A percentile compares a stretch with the other conserved stretches of the same genome.
These are phyloP conservation scores for Petunia axillaris DNA, from an alignment of 257 asterid genomes.

Conservation along the genomic window DNA sequence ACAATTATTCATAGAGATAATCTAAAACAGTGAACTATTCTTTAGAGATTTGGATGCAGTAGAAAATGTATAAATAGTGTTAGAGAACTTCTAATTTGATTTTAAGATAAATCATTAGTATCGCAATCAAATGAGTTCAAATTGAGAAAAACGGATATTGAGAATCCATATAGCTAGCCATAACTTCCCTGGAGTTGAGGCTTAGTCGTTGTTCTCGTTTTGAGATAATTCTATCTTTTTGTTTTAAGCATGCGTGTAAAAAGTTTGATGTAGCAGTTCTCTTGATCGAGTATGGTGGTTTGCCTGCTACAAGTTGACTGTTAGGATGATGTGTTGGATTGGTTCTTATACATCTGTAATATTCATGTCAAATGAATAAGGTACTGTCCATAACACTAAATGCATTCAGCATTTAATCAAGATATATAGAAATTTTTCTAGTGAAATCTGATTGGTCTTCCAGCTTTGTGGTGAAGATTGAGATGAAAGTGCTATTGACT, in stretches of 20 bases:
- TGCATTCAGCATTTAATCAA: neutral
- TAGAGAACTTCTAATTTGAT: neutral
- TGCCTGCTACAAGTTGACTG: neutral
- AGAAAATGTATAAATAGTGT: neutral
- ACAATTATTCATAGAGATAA: no score
- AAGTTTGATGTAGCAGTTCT: neutral
- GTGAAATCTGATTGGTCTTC: neutral
- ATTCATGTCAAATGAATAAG: neutral
- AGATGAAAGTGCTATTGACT: slow-evolving; percentile 1
- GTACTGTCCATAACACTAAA: neutral
- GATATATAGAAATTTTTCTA: no score
- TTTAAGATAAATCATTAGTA: neutral
- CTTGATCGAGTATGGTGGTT: neutral
- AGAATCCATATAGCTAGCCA: neutral
- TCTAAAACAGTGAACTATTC: no score
- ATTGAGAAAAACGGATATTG: neutral
- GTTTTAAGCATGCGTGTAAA: neutral
- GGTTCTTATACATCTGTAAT: neutral
- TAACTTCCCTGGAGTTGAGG: neutral
- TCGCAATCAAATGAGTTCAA: neutral
- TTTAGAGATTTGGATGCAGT: neutral
- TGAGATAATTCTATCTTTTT: neutral
- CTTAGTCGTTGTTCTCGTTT: neutral
- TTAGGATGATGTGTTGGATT: neutral
- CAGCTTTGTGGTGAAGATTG: neutral